These are phyloP conservation scores for Trypanosoma congolense DNA, from an alignment of 208 protist species.

Conservation along the genomic window DNA sequence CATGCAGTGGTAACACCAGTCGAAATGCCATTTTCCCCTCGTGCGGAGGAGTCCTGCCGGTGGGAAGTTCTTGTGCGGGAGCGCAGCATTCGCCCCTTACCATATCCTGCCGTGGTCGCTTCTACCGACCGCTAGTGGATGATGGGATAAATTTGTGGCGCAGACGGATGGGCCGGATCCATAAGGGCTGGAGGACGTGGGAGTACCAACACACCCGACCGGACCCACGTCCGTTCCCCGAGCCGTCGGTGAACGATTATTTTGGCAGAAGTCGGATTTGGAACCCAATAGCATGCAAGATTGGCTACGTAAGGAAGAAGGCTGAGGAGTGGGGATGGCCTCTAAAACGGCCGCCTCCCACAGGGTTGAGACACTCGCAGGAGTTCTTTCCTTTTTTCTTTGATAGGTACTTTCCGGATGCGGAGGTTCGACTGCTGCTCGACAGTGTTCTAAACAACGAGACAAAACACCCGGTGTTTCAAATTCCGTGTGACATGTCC, in stretches of 20 bases:
- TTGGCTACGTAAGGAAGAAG: slow-evolving; percentile 75
- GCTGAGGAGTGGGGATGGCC: slow-evolving; percentile 79
- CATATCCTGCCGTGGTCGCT: slow-evolving; percentile 36
- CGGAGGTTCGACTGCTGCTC: slow-evolving; percentile 69
- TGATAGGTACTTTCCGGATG: slow-evolving; percentile 76
- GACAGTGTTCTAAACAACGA: slow-evolving; percentile 88
- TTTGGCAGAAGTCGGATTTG: slow-evolving; percentile 73
- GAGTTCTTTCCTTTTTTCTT: slow-evolving; percentile 83
- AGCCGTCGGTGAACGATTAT: slow-evolving; percentile 85
- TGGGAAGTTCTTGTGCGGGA: too few relatives aligned
- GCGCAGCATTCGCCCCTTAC: slow-evolving; percentile 21
- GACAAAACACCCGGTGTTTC: slow-evolving; percentile 72
- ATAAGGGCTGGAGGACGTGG: slow-evolving; percentile 70
- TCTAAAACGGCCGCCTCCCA: slow-evolving; percentile 63
- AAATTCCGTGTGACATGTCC: slow-evolving; percentile 83
- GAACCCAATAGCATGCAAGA: slow-evolving; percentile 84
- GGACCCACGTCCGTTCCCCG: slow-evolving; percentile 81
- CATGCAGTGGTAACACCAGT: neutral
- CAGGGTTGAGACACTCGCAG: slow-evolving; percentile 64
- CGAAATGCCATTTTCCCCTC: neutral
- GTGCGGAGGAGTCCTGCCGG: neutral
- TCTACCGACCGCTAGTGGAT: slow-evolving; percentile 79
- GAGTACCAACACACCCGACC: slow-evolving; percentile 63
- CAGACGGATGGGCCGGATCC: slow-evolving; percentile 67
- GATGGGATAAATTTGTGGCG: slow-evolving; percentile 83